Conservation (phyloP, 352 stramenopile species). For the Globisporangium parvum region DNA sequence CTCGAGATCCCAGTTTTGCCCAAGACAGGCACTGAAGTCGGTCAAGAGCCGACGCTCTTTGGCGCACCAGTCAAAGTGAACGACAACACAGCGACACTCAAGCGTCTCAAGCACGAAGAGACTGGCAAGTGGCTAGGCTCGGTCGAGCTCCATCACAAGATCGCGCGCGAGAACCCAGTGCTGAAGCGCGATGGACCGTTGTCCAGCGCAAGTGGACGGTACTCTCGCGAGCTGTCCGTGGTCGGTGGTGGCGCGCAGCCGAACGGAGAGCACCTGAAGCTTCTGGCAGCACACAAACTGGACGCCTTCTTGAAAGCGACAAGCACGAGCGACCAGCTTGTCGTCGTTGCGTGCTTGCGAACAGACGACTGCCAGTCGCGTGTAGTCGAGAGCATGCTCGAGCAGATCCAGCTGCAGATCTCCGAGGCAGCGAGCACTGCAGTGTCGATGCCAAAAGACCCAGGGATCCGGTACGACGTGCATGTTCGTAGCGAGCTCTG, state of each 20-base stretch:
- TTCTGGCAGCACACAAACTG: constrained; percentile 38
- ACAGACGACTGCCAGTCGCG: constrained; percentile 57
- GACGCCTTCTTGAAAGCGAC: constrained; percentile 39
- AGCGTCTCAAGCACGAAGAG: constrained; percentile 38
- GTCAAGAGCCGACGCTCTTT: constrained; percentile 41
- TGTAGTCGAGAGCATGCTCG: constrained; percentile 39
- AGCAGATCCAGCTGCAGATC: constrained; percentile 46
- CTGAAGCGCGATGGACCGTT: constrained; percentile 48
- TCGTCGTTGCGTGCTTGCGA: constrained; percentile 66
- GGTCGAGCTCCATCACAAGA: constrained; percentile 51
- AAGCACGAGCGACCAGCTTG: constrained; percentile 34
- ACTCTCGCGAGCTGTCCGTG: constrained; percentile 62
- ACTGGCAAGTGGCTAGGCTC: constrained; percentile 62
- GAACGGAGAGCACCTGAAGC: constrained; percentile 26
- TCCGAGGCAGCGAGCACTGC: not conserved
- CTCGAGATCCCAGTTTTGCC: constrained; percentile 60
- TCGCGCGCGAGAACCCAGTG: constrained; percentile 53
- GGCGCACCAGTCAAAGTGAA: constrained; percentile 34
- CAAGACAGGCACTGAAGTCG: constrained; percentile 55
- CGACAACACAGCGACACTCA: constrained; percentile 30
- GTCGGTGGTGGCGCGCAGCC: constrained; percentile 21
- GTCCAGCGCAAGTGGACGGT: constrained; percentile 68
- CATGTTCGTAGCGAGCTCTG: not conserved
- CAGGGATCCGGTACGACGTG: constrained; percentile 7
- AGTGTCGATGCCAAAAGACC: not conserved